Base-by-base conservation (phyloP, 2,329 filamentous ascomycete genomes). In the Colletotrichum somersetense region DNA sequence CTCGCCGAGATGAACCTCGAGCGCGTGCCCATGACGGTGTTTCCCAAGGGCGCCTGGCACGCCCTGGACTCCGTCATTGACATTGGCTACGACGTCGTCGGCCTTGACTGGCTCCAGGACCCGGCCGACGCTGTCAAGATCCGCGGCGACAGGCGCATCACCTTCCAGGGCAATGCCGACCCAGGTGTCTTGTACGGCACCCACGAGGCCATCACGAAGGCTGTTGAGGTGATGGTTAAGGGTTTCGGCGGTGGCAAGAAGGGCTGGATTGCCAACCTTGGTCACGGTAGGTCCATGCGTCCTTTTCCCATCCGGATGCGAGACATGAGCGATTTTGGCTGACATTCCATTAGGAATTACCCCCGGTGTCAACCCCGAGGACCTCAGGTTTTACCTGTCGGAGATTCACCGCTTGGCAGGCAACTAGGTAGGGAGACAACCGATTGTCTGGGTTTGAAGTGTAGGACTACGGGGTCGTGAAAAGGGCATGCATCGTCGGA, bases 21-120 rank as follows among this genome's bases (percentile, higher is more conserved):
- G 70, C 87, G 85, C 14, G 96, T 99, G 3, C 96, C 96, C 3
- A 98, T 98, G 95, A 97, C 95, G 6, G 95, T 98, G 33, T 99
- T 99, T 81, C 95, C 96, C 46, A 99, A 99, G 85, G 96, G 96
- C 14, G 96, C 96, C 14, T 98, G 96, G 93, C 96, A 97, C 82
- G 94, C 95, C 5, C 87, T 99, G 61, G 93, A 98, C 76, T 91
- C 93, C 42, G 89, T 96, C 26, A 98, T 95, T 84, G 86, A 95
- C 78, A 89, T 95, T 20, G 95, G 95, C 52, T 99, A 98, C 85
- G 90, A 98, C 78, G 94, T 98, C 48, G 93, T 99, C 68, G 94
- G 96, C 6, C 86, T 99, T 75, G 96, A 99, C 83, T 99, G 96
- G 96, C 87, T 97, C 59, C 93, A 98, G 77, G 94, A 96, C 77